phyloP scores from a whole-genome alignment of 306 rosid genomes.

The Inga oerstediana region DNA sequence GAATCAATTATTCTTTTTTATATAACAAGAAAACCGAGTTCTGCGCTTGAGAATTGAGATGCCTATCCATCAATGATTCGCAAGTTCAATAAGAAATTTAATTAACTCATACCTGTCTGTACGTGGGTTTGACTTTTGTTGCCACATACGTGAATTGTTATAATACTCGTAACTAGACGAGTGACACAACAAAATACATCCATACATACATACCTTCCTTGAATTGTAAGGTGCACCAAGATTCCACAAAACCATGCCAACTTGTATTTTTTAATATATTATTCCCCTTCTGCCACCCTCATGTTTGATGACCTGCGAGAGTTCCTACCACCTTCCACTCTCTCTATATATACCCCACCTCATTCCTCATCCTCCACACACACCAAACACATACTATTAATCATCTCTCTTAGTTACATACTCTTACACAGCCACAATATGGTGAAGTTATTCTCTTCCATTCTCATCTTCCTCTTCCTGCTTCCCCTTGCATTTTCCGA shows the following conservation, averaged over 20 bases:
- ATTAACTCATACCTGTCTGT: neutral
- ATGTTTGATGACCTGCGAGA: neutral
- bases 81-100: neutral
- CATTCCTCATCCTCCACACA: neutral
- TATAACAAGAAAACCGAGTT: neutral
- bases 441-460: slow-evolving; percentile 2
- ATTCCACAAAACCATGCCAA: neutral
- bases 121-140: neutral
- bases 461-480: slow-evolving; percentile 6
- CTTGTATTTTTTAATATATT: neutral
- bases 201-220: no score
- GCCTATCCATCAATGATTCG: neutral
- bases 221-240: neutral
- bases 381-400: neutral
- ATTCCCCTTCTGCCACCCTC: neutral
- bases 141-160: neutral
- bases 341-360: slow-evolving; percentile 15
- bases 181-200: neutral
- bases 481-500: slow-evolving; percentile 45
- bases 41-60: neutral
- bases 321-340: neutral
- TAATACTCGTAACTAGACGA: neutral
- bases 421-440: neutral
- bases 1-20: neutral
- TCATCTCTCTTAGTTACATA: neutral